Conservation (phyloP, 2,329 filamentous ascomycete species). For the Fusarium buxicola region DNA sequence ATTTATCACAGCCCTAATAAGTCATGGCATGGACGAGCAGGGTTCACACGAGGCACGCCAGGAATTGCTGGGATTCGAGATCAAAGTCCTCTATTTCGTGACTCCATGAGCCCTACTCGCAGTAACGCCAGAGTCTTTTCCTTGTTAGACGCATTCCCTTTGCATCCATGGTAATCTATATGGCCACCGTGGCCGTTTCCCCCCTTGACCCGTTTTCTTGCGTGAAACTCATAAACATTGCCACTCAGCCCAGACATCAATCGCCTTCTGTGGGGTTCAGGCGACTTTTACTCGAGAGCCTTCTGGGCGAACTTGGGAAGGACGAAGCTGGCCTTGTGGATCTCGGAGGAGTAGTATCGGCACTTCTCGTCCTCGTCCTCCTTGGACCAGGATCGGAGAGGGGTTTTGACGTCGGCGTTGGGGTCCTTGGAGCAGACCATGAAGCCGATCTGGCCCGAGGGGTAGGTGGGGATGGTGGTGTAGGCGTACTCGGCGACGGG, state of each 20-base stretch:
- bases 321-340: constrained; percentile 94
- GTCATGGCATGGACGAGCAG: not conserved
- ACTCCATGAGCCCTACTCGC: constrained; percentile 33
- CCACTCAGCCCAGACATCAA: constrained; percentile 16
- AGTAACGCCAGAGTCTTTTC: constrained; percentile 31
- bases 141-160: constrained; percentile 20
- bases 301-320: constrained; percentile 94
- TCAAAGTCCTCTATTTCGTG: constrained; percentile 32
- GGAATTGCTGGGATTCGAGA: constrained; percentile 6
- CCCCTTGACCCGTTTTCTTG: constrained; percentile 29
- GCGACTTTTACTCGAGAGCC: constrained; percentile 65
- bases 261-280: constrained; percentile 1
- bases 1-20: too few relatives aligned
- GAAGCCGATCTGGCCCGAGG: constrained; percentile 98
- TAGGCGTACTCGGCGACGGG: constrained; percentile 98
- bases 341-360: constrained; percentile 97
- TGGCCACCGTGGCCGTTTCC: constrained; percentile 34
- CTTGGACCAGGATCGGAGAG: constrained; percentile 80
- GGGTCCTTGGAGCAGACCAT: constrained; percentile 99
- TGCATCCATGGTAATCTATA: constrained; percentile 33
- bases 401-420: constrained; percentile 84
- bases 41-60: not conserved
- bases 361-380: constrained; percentile 95
- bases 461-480: constrained; percentile 99
- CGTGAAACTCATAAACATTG: constrained; percentile 41